phyloP scores from a whole-genome alignment of 108 stramenopile species.

The Tribonema minus region DNA sequence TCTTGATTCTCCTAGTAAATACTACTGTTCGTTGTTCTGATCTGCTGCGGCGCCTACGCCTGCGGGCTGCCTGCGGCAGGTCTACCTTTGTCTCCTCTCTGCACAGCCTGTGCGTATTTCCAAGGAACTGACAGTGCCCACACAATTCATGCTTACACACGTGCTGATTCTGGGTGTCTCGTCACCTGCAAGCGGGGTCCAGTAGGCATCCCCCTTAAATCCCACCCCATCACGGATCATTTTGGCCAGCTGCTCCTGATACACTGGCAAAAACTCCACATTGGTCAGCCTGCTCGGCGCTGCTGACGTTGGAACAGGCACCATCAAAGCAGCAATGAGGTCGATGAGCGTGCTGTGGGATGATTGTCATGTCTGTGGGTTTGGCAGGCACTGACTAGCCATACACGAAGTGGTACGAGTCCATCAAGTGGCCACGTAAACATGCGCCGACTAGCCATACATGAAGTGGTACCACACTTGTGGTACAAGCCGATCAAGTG shows the following conservation, averaged over 20 bases:
- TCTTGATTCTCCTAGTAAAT: too few species aligned
- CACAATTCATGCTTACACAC: too few species aligned
- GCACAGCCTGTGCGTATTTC: too few species aligned
- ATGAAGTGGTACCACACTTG: too few species aligned
- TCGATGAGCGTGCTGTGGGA: not conserved
- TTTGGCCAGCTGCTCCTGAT: slow-evolving; percentile 33
- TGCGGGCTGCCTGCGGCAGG: too few species aligned
- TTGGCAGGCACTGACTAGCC: not conserved
- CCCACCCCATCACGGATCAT: slow-evolving; percentile 22
- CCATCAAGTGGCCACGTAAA: not conserved
- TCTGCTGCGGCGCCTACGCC: too few species aligned
- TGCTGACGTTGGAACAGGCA: not conserved
- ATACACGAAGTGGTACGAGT: not conserved
- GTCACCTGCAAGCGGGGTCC: slow-evolving; percentile 23
- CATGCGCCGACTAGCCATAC: not conserved
- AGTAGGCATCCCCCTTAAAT: not conserved
- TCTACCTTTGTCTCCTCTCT: too few species aligned
- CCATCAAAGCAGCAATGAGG: not conserved
- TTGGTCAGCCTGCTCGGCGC: not conserved
- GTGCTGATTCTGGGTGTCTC: too few species aligned
- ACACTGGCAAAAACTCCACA: slow-evolving; percentile 12
- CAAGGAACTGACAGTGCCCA: too few species aligned
- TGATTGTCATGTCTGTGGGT: not conserved
- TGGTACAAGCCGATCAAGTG: too few species aligned
- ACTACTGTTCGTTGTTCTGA: too few species aligned